Conservation (phyloP, 2,329 filamentous ascomycete genomes). For the Nectriaceae sp. region DNA sequence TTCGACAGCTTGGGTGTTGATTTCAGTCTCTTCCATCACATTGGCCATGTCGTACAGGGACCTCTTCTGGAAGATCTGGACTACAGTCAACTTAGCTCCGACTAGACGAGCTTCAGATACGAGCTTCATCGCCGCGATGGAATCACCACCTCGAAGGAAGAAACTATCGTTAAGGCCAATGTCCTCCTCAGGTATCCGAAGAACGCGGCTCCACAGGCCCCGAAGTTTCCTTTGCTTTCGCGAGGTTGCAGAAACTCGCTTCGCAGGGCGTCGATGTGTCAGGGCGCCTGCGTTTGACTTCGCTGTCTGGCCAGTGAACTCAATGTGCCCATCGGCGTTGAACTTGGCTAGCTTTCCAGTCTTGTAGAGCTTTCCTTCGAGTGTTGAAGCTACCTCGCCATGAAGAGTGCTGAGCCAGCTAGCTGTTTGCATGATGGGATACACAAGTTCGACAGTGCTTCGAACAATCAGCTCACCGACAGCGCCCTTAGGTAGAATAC, state of each 20-base stretch:
- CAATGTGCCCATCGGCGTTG: conserved; percentile 31
- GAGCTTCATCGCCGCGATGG: conserved; percentile 61
- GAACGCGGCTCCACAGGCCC: conserved; percentile 49
- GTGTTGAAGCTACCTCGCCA: neutral
- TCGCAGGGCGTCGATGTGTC: conserved; percentile 14
- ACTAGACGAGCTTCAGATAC: conserved; percentile 55
- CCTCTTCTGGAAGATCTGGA: conserved; percentile 54
- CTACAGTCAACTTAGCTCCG: conserved; percentile 52
- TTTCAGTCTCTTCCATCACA: conserved; percentile 41
- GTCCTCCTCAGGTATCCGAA: conserved; percentile 44
- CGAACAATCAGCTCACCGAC: conserved; percentile 48
- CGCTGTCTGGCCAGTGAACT: conserved; percentile 26
- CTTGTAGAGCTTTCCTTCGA: conserved; percentile 35
- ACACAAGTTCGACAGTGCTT: conserved; percentile 25
- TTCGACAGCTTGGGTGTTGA: conserved; percentile 18
- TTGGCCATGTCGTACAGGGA: conserved; percentile 55
- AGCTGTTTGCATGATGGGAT: conserved; percentile 28
- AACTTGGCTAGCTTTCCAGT: conserved; percentile 44
- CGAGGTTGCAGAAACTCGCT: conserved; percentile 41
- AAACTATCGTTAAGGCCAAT: conserved; percentile 60
- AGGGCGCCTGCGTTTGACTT: conserved; percentile 11
- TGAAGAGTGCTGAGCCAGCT: conserved; percentile 29
- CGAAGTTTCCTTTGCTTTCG: conserved; percentile 46
- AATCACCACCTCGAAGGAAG: conserved; percentile 62
- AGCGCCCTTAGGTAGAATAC: conserved; percentile 41